phyloP scores from a whole-genome alignment of 108 stramenopile species.

The Discostella pseudostelligera region DNA sequence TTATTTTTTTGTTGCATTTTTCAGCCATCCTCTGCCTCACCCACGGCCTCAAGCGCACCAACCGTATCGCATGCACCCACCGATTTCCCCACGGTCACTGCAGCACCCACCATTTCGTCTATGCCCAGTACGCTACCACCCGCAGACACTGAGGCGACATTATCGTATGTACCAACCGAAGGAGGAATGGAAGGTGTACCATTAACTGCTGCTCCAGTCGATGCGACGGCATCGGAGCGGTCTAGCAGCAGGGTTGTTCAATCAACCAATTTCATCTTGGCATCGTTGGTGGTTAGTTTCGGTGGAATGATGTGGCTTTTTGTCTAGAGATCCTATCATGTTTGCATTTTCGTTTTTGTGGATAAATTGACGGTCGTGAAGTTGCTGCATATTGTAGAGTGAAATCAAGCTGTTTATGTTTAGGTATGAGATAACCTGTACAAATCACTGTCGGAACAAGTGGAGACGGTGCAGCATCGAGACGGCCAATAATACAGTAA shows the following conservation, averaged over 20 bases:
- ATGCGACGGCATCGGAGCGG: not conserved
- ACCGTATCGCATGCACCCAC: slow-evolving; percentile 16
- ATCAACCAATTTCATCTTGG: not conserved
- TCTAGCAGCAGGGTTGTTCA: not conserved
- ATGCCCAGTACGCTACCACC: slow-evolving; percentile 19
- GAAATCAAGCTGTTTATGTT: no score
- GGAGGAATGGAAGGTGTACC: not conserved
- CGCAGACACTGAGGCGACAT: not conserved
- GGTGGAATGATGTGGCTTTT: not conserved
- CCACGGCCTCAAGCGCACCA: slow-evolving; percentile 5
- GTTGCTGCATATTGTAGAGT: no score
- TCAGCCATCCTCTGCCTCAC: not conserved
- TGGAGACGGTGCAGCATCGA: no score
- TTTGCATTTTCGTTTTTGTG: not conserved
- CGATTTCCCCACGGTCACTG: not conserved
- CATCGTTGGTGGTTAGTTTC: not conserved
- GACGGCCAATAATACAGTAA: no score
- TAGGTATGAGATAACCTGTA: no score
- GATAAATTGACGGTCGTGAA: no score
- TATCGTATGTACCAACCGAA: not conserved
- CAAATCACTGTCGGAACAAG: no score
- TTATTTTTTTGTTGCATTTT: no score
- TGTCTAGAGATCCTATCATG: not conserved
- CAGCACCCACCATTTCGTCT: slow-evolving; percentile 19
- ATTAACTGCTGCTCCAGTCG: not conserved